Base-by-base conservation (phyloP, 2,329 filamentous ascomycete genomes). In the Nemania sp. region DNA sequence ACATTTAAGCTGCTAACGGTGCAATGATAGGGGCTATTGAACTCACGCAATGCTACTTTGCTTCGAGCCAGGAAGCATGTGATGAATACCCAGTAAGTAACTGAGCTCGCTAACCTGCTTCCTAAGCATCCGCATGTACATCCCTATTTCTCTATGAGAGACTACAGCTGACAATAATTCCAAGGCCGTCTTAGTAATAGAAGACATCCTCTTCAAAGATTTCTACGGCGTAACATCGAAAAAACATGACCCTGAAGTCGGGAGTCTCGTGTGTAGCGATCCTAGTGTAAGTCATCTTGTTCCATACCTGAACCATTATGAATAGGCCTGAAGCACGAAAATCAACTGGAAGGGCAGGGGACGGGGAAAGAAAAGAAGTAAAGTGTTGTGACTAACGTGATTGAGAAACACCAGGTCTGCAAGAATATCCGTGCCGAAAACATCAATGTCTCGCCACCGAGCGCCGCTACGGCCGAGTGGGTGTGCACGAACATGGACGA, bases 201-300 rank as follows among this genome's bases (percentile, higher is more conserved):
- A 74, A 34, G 77, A 83, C 56, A 70, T 84, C 33, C 66, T 71
- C 17, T 79, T 84, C 63, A 75, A 72, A 45, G 78, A 82, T 60
- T 77, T 85, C 64, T 68, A 69, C 20, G 81, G 82, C 14, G 78
- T 72, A 3, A 82, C 78, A 22, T 48, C 61, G 30, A 40, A 6
- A 65, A 31, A 46, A 17, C 54, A 62, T 34, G 55, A 61, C 30
- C 60, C 60, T 0, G 24, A 52, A 22, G 60, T 62, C n/a, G 60
- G 58, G 5, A 46, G 34, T 5, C 52, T 62, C 7, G 49, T 56
- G 48, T 63, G 56, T 60, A 66, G 56, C 26, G 53, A 59, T 15
- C 53, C 56, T 3, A 59, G 56, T 12, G 56, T 59, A 48, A 47
- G 53, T 45, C 6, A 7, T 37, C 19, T 14, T 24, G 3, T 37